Conservation (phyloP, 2,329 filamentous ascomycete genomes). For the Cercospora sojina region DNA sequence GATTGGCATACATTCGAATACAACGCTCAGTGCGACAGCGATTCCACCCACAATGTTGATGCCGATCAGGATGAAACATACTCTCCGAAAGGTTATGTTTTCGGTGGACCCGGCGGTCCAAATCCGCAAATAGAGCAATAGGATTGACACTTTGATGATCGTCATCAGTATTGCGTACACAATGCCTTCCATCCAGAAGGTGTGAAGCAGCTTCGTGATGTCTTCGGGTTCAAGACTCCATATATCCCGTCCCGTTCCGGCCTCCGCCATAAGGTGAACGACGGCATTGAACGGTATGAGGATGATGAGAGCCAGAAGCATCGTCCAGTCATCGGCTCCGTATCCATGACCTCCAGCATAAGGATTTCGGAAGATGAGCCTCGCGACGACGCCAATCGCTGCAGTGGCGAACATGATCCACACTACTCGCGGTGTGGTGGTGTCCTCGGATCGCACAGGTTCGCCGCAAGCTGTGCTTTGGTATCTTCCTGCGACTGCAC, state of each 20-base stretch:
- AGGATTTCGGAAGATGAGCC: conserved; percentile 12
- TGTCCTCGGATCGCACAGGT: neutral
- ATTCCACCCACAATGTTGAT: conserved; percentile 5
- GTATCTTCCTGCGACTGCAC: conserved; percentile 4
- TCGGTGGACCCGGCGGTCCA: conserved; percentile 10
- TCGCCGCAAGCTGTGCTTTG: conserved; percentile 9
- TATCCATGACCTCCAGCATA: conserved; percentile 6
- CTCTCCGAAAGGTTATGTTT: conserved; percentile 4
- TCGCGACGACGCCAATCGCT: conserved; percentile 2
- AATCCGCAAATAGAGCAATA: conserved; percentile 15
- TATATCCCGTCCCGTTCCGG: conserved; percentile 11
- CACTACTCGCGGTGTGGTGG: conserved; percentile 1
- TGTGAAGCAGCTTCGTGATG: conserved; percentile 7
- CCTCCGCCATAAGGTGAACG: conserved; percentile 3
- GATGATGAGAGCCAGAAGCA: conserved; percentile 2
- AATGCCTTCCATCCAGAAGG: conserved; percentile 14
- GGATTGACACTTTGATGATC: conserved; percentile 14
- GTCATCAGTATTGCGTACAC: conserved; percentile 16
- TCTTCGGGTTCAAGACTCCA: conserved; percentile 11
- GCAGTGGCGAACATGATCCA: conserved; percentile 10
- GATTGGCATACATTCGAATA: conserved; percentile 12
- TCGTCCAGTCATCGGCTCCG: conserved; percentile 10
- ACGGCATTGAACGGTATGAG: conserved; percentile 7
- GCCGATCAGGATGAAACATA: conserved; percentile 10
- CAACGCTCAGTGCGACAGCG: conserved; percentile 1